Base-by-base conservation (phyloP, 148 eudicot species). In the Pharnaceum exiguum region DNA sequence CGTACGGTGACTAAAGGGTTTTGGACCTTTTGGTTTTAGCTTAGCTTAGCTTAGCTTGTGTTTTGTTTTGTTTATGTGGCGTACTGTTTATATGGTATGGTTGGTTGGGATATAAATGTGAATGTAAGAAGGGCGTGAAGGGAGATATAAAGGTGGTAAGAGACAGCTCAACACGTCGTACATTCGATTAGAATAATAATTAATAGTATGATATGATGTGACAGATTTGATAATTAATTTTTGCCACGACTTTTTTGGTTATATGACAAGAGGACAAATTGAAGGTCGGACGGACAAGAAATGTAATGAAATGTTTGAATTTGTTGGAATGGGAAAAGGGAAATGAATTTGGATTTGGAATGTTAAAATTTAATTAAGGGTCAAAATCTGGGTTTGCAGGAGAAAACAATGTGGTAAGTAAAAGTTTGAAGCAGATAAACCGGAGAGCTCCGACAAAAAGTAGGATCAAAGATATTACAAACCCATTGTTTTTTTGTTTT, bases 81-180 rank as follows among this genome's bases (percentile, higher is more conserved):
- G 15, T 33, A 10, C 5, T 12, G 5, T 57, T 18, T 57, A 7
- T 43, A 2, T 9, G 9, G 61, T 13, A 27, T 22, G 31, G 46
- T 24, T 35, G 32, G 52, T 37, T 56, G 13, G 13, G 22, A 9
- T 35, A 37, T 23, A 19, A 19, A 7, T 38, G 28, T 3, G 17
- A 21, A 17, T 29, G 25, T n/a, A 9, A 5, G 5, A 18, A 7
- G 15, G 11, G 19, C 11, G 39, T 40, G 28, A 30, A 15, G 19
- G 16, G 35, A 25, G 35, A 22, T 10, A 30, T n/a, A 49, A 1
- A 6, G 51, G 47, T 42, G 51, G 54, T 63, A 70, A 63, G 45
- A 57, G 62, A 70, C 75, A 63, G 75, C 69, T 70, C 75, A 70
- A 70, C 75, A 70, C 69, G 69, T 63, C 39, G 63, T 32, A 57